phyloP scores from a whole-genome alignment of 257 asterid species.

The Ocimum tenuiflorum region DNA sequence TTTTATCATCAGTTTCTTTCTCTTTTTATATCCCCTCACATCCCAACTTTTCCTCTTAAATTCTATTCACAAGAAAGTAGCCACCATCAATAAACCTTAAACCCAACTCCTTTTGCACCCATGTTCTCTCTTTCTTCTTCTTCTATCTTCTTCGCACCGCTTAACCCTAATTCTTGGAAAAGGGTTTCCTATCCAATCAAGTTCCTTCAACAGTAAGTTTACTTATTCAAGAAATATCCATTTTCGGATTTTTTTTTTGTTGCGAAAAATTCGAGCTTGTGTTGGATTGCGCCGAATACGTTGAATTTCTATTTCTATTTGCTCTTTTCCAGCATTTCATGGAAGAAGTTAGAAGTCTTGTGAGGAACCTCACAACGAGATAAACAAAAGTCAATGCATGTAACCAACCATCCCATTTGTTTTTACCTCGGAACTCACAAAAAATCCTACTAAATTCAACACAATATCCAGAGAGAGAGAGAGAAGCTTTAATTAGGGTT shows the following conservation, averaged over 20 bases:
- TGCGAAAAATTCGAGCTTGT: not conserved
- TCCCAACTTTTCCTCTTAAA: constrained; percentile 37
- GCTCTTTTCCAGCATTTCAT: constrained; percentile 11
- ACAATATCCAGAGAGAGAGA: not conserved
- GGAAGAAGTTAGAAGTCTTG: constrained; percentile 4
- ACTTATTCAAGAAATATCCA: not conserved
- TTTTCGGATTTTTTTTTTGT: not conserved
- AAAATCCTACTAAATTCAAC: constrained; percentile 22
- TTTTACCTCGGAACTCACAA: not conserved
- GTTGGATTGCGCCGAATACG: not conserved
- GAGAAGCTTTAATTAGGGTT: too few species aligned
- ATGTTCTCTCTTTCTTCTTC: not conserved
- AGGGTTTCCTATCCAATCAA: constrained; percentile 10
- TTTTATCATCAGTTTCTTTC: constrained; percentile 17
- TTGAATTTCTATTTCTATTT: not conserved
- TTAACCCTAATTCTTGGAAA: constrained; percentile 11
- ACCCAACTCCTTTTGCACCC: constrained; percentile 12
- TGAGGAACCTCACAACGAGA: constrained; percentile 7
- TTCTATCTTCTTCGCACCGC: not conserved
- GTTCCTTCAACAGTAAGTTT: not conserved
- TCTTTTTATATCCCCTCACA: constrained; percentile 23
- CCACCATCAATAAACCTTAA: constrained; percentile 17
- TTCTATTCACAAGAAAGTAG: constrained; percentile 67
- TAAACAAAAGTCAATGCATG: constrained; percentile 17
- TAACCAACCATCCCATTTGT: constrained; percentile 21